phyloP scores from a whole-genome alignment of 768 basidiomycete species.

The Tricholoma terreum region DNA sequence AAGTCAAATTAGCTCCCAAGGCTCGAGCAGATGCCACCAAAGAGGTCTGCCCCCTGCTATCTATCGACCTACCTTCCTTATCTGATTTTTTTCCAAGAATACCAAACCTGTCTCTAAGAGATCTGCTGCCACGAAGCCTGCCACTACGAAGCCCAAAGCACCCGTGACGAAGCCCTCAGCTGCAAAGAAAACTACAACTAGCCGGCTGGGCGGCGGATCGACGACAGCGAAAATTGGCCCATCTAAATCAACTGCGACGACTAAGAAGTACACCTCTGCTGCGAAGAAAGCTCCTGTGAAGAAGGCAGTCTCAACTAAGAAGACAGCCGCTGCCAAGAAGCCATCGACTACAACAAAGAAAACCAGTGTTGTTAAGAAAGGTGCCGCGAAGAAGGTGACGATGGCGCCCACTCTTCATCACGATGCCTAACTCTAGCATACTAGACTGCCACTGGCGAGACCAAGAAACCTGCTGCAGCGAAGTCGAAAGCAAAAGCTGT shows the following conservation, averaged over 20 bases:
- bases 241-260: conserved; percentile 17
- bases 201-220: not conserved
- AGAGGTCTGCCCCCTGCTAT: conserved; percentile 33
- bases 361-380: conserved; percentile 39
- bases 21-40: conserved; percentile 52
- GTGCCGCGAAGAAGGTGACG: conserved; percentile 58
- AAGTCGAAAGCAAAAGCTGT: conserved; percentile 27
- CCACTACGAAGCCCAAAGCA: conserved; percentile 30
- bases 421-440: not conserved
- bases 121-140: conserved; percentile 17
- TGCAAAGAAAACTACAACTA: conserved; percentile 13
- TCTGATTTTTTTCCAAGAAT: conserved; percentile 25
- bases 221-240: conserved; percentile 22
- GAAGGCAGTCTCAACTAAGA: conserved; percentile 21
- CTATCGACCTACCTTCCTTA: conserved; percentile 7
- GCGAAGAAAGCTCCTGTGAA: conserved; percentile 21
- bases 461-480: conserved; percentile 33
- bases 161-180: conserved; percentile 19
- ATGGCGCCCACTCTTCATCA: not conserved
- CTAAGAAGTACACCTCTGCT: conserved; percentile 23
- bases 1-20: conserved; percentile 55
- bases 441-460: conserved; percentile 37
- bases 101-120: conserved; percentile 45
- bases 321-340: conserved; percentile 25
- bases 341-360: conserved; percentile 23